A percentile compares a stretch with the other conserved stretches of the same genome.
phyloP scores from a whole-genome alignment of 805 yeast genomes.

The Peterozyma xylosa region DNA sequence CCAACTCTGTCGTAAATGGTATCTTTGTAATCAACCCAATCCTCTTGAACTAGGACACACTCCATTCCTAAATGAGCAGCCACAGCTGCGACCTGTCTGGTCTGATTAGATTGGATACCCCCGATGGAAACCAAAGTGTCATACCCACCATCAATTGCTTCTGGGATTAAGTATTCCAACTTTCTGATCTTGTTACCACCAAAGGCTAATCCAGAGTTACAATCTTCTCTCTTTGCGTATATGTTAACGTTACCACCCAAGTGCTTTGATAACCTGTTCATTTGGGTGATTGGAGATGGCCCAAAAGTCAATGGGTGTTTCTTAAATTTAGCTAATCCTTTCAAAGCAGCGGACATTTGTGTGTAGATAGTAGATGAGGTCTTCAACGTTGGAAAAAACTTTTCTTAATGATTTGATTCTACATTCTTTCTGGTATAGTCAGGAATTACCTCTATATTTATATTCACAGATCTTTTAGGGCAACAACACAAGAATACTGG shows the following conservation, averaged over 20 bases:
- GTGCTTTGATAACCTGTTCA: conserved; percentile 19
- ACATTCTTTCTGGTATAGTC: too few species aligned
- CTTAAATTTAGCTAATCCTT: conserved; percentile 13
- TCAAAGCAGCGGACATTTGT: conserved; percentile 3
- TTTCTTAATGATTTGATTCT: too few species aligned
- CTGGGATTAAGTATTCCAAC: conserved; percentile 26
- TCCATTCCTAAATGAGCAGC: conserved; percentile 27
- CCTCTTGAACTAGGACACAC: conserved; percentile 27
- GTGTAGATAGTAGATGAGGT: too few species aligned
- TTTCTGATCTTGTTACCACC: conserved; percentile 27
- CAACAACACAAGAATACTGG: too few species aligned
- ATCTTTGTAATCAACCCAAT: conserved; percentile 28
- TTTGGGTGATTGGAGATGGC: conserved; percentile 25
- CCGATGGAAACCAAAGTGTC: conserved; percentile 27
- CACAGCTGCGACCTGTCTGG: conserved; percentile 27
- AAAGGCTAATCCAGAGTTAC: conserved; percentile 26
- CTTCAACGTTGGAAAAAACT: too few species aligned
- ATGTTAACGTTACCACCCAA: conserved; percentile 25
- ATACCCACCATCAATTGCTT: conserved; percentile 23
- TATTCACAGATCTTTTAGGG: too few species aligned
- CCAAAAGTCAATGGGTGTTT: conserved; percentile 24
- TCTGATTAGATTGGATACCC: conserved; percentile 27
- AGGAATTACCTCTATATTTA: too few species aligned
- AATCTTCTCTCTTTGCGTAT: conserved; percentile 26
- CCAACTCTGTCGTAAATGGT: conserved; percentile 27